Evolutionary conservation across 2,329 filamentous ascomycete species (phyloP), one percentile per base, ranked within the genome.

Genomic region (Pseudohalonectria lignicola): DNA sequence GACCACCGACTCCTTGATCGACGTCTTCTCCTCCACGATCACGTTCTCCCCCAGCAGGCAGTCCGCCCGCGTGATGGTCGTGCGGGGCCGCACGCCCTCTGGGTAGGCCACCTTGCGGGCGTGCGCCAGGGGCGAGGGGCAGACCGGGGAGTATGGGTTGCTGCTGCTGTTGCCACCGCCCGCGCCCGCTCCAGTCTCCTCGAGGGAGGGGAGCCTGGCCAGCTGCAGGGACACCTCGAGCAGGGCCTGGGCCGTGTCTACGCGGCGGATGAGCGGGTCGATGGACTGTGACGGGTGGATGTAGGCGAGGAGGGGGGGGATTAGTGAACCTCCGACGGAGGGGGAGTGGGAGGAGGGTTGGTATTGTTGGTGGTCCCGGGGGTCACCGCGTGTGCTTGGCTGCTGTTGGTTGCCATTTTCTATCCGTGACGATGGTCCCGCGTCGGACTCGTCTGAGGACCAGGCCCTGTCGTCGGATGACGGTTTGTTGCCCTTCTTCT

Each of bases 1-100:
- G 30, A 98, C 76, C 21, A 95, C 86, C 28, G 72, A 82, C 59
- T 94, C 86, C 58, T 94, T 95, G 62, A 98, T 83, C n/a, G 87
- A 82, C 18, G 78, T 81, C 56, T 90, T 90, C 50, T 90, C 85
- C 52, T 90, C 85, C 0, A 96, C 79, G 1, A 79, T 86, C 30
- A 93, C 86, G 52, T 95, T 95, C 41, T 90, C 84, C 1, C 77
- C 90, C 28, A 96, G 75, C 3, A 96, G 69, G 46, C 78, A 85
- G 62, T 95, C 90, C 34, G 76, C 71, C 49, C 81, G 76, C 16
- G 85, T 87, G 40, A 96, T 83, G 4, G 86, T 92, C 34, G 83
- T 87, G 38, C 81, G 79, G 25, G 76, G 69, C 39, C 87, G 86
- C 25, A 96, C 79, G 18, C 82, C 82, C 40, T 86, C 81, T 0